Evolutionary conservation across 495 filamentous ascomycete genomes (phyloP), one percentile per base, ranked within the genome.

Genomic region (Trichodelitschia bisporula): DNA sequence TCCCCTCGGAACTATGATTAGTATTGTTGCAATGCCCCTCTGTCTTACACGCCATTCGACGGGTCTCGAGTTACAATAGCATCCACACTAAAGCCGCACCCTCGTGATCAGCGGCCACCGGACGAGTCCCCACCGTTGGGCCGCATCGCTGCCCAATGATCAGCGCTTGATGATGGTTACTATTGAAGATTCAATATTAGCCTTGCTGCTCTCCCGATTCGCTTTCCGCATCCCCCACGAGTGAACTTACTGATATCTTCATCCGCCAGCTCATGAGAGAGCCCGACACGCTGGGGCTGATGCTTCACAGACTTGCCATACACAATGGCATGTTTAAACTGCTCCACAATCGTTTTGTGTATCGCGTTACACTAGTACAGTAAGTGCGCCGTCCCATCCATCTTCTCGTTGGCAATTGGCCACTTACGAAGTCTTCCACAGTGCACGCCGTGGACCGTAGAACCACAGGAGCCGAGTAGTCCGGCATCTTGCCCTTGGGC

Each of bases 291-390:
- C 56, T 95, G 89, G 37, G 86, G 86, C 55, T 97, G 86, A 58
- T 97, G 86, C 63, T 92, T 95, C 21, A 97, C 86, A 24, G 82
- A 92, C 42, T 79, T 79, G 30, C 86, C 86, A 53, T 95, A 97
- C 28, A 97, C 86, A 50, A 97, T 71, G 12, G 86, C 86, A 19
- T 68, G 61, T 57, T 80, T 86, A 64, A 97, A 97, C 41, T 92
- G 72, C 46, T 97, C 86, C 33, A 90, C 64, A 44, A 97, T 97
- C 19, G 69, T 82, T 49, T 80, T 77, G 54, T 97, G 86, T 52
- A 97, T 97, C 37, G 78, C 59, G 54, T 92, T 89, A 54, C 86
- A 97, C 83, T 93, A 42, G 24, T 56, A 48, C 32, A 23, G 31
- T 46, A 29, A 44, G 37, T 33, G 18, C 26, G 5, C 8, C 6